Conservation (phyloP, 2,329 filamentous ascomycete species). For the Calonectria henricotiae region DNA sequence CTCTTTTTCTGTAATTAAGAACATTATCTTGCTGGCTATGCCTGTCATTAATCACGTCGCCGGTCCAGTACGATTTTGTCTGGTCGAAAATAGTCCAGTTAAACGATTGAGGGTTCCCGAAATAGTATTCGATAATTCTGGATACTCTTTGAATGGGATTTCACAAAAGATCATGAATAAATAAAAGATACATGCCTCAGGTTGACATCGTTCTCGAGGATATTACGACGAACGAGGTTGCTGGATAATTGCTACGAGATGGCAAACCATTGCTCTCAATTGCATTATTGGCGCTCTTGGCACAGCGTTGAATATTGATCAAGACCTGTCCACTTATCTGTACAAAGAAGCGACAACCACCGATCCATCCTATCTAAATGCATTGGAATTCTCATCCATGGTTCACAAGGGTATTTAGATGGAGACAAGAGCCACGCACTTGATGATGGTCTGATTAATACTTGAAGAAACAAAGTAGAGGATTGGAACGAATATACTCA, state of each 20-base stretch:
- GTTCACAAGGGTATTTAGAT: conserved; percentile 15
- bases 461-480: neutral
- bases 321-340: neutral
- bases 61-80: conserved; percentile 3
- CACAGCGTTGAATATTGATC: too few relatives aligned
- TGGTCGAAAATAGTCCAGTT: conserved; percentile 5
- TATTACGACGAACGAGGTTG: conserved; percentile 9
- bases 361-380: too few relatives aligned
- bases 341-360: too few relatives aligned
- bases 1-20: neutral
- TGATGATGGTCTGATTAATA: neutral
- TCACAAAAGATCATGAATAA: neutral
- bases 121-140: conserved; percentile 13
- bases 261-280: too few relatives aligned
- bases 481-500: neutral
- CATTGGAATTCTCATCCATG: too few relatives aligned
- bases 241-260: neutral
- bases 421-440: conserved; percentile 6
- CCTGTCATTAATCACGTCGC: neutral
- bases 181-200: neutral
- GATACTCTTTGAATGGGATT: neutral
- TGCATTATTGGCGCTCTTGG: too few relatives aligned
- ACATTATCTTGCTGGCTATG: neutral
- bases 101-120: conserved; percentile 11
- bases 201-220: conserved; percentile 13